Evolutionary conservation across 305 asterid genomes (phyloP).

Genomic region (Petunia hybrid): DNA sequence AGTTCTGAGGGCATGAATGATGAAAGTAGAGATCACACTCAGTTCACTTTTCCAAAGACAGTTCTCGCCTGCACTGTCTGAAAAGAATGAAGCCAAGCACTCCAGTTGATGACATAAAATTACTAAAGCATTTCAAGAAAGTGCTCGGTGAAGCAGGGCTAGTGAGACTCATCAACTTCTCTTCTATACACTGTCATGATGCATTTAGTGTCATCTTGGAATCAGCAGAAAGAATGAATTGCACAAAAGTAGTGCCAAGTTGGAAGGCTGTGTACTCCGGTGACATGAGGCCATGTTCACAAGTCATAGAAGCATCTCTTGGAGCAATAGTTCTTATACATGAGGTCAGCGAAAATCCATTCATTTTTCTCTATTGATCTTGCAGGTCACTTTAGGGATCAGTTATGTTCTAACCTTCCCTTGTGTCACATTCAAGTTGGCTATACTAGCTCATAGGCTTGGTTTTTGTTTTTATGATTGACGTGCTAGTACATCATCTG

Average conservation of each 20-base stretch:
- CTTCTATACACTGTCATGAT: constrained; percentile 79
- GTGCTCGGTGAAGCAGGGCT: constrained; percentile 69
- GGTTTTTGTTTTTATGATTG: no score
- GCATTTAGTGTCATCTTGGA: constrained; percentile 57
- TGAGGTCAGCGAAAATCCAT: constrained; percentile 52
- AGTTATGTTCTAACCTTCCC: no score
- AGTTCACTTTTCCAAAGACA: no score
- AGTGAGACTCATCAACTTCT: constrained; percentile 33
- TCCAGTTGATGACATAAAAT: not conserved
- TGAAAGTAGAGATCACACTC: no score
- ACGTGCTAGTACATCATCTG: not conserved
- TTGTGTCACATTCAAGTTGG: no score
- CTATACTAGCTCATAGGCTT: no score
- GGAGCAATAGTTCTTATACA: constrained; percentile 87
- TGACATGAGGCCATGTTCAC: constrained; percentile 85
- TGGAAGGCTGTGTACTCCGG: constrained; percentile 95
- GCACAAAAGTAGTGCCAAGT: constrained; percentile 65
- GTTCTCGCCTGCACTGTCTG: no score
- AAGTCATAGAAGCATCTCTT: constrained; percentile 62
- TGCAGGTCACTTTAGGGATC: not conserved
- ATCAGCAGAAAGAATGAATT: constrained; percentile 44
- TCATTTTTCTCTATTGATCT: not conserved
- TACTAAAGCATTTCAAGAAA: constrained; percentile 52
- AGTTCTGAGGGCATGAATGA: no score
- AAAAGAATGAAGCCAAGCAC: no score